These are phyloP conservation scores for Penicillium flavigenum DNA, from an alignment of 495 filamentous ascomycete species.

Conservation along the genomic window DNA sequence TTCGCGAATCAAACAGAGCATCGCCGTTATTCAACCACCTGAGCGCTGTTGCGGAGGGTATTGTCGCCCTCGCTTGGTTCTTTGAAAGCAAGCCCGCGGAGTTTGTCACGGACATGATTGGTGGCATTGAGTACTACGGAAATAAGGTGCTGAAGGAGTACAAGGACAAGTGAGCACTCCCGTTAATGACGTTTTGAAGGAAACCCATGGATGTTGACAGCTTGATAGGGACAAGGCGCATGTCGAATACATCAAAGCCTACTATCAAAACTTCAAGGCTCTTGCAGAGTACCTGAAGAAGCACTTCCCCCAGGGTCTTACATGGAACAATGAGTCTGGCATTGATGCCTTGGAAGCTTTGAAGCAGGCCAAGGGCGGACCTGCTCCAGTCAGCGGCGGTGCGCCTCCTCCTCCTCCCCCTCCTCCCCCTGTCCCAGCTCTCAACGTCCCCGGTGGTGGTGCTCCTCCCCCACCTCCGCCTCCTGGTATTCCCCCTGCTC, in stretches of 20 bases:
- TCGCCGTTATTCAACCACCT: constrained; percentile 73
- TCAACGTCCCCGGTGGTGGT: constrained; percentile 55
- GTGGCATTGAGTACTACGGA: constrained; percentile 82
- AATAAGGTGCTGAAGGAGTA: constrained; percentile 86
- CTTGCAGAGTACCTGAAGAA: constrained; percentile 78
- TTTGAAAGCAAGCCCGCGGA: constrained; percentile 76
- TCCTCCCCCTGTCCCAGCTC: constrained; percentile 57
- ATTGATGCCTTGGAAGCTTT: constrained; percentile 70
- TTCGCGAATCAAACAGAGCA: constrained; percentile 74
- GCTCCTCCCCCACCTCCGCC: constrained; percentile 81
- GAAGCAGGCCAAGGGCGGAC: constrained; percentile 56
- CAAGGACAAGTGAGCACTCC: constrained; percentile 77
- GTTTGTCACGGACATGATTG: constrained; percentile 74
- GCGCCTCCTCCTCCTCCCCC: constrained; percentile 53
- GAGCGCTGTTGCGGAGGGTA: constrained; percentile 83
- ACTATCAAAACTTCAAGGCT: constrained; percentile 81
- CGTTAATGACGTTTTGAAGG: not conserved
- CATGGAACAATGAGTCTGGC: constrained; percentile 82
- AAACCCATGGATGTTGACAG: constrained; percentile 17
- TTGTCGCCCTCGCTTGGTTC: constrained; percentile 83
- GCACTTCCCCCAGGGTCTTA: constrained; percentile 73
- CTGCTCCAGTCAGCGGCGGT: constrained; percentile 39
- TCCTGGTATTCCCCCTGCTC: constrained; percentile 34
- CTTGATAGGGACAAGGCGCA: constrained; percentile 66
- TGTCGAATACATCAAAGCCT: constrained; percentile 81